These are phyloP conservation scores for Phalaenopsis hybrid DNA, from an alignment of 116 monocot species.

Conservation along the genomic window DNA sequence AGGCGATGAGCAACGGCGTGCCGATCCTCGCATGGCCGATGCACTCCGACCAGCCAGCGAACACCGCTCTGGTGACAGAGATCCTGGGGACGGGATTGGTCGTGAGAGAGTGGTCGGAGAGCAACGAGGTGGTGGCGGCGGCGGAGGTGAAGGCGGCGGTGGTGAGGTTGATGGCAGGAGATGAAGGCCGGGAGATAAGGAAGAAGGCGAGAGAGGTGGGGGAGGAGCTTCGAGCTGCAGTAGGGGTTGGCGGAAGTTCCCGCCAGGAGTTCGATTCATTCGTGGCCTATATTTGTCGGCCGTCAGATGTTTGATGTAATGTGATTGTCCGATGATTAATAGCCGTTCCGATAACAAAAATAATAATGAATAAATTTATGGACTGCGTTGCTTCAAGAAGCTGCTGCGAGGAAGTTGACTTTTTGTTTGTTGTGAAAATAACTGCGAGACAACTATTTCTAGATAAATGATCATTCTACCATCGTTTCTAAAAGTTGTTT, in stretches of 20 bases:
- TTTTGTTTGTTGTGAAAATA: too few relatives aligned
- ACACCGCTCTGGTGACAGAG: slow-evolving; percentile 21
- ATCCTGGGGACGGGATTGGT: slow-evolving; percentile 14
- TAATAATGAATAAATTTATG: too few relatives aligned
- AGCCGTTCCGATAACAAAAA: too few relatives aligned
- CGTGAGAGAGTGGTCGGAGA: neutral
- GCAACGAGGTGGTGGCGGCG: neutral
- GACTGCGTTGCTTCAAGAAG: too few relatives aligned
- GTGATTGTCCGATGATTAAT: too few relatives aligned
- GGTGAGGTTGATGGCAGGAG: slow-evolving; percentile 12
- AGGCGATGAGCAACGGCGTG: slow-evolving; percentile 17
- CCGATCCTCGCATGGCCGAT: slow-evolving; percentile 42
- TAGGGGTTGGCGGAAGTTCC: slow-evolving; percentile 21
- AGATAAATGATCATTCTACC: too few relatives aligned
- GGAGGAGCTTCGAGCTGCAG: slow-evolving; percentile 5
- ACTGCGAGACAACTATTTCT: too few relatives aligned
- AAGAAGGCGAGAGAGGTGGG: neutral
- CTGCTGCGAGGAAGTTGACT: too few relatives aligned
- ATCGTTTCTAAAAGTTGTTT: too few relatives aligned
- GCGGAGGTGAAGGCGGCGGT: slow-evolving; percentile 12
- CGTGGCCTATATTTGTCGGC: neutral
- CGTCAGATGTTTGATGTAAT: neutral
- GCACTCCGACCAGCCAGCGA: slow-evolving; percentile 32
- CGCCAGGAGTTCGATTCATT: slow-evolving; percentile 1
- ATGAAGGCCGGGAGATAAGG: slow-evolving; percentile 5